A percentile compares a stretch with the other conserved stretches of the same genome.
Conservation (phyloP, 2,329 filamentous ascomycete species). For the Plectosphaerella cucumerina region DNA sequence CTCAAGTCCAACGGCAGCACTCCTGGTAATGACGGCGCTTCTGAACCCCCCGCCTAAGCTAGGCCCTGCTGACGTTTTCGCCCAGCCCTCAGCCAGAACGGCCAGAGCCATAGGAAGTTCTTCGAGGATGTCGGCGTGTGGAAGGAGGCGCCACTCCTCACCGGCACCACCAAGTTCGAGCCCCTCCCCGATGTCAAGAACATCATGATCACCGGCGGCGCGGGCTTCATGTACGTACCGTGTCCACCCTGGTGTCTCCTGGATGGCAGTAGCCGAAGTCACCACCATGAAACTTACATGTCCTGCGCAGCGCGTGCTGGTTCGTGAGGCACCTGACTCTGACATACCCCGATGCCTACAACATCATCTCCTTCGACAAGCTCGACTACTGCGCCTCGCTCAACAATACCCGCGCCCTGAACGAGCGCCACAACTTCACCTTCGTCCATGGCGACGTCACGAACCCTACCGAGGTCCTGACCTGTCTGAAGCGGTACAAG, state of each 20-base stretch:
- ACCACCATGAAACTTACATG: not conserved
- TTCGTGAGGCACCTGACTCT: conserved; percentile 72
- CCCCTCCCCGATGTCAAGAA: conserved; percentile 67
- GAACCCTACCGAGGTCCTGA: conserved; percentile 63
- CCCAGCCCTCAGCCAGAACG: conserved; percentile 12
- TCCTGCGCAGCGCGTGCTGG: conserved; percentile 65
- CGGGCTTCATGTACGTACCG: conserved; percentile 72
- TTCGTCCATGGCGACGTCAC: conserved; percentile 80
- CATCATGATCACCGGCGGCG: conserved; percentile 80
- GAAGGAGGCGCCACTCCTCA: conserved; percentile 67
- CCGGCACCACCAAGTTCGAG: conserved; percentile 66
- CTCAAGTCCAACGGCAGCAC: not conserved
- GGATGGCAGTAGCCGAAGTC: conserved; percentile 14
- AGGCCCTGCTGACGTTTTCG: not conserved
- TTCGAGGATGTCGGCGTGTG: conserved; percentile 59
- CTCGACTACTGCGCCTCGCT: conserved; percentile 77
- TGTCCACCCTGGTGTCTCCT: not conserved
- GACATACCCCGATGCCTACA: conserved; percentile 71
- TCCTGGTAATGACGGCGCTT: no score
- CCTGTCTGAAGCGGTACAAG: conserved; percentile 64
- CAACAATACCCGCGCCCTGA: conserved; percentile 71
- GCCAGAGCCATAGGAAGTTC: conserved; percentile 32
- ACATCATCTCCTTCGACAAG: conserved; percentile 80
- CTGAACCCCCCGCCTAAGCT: no score
- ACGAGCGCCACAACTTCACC: conserved; percentile 65